These are phyloP conservation scores for Talaromyces sp. DNA, from an alignment of 2,329 filamentous ascomycete species.

Conservation along the genomic window DNA sequence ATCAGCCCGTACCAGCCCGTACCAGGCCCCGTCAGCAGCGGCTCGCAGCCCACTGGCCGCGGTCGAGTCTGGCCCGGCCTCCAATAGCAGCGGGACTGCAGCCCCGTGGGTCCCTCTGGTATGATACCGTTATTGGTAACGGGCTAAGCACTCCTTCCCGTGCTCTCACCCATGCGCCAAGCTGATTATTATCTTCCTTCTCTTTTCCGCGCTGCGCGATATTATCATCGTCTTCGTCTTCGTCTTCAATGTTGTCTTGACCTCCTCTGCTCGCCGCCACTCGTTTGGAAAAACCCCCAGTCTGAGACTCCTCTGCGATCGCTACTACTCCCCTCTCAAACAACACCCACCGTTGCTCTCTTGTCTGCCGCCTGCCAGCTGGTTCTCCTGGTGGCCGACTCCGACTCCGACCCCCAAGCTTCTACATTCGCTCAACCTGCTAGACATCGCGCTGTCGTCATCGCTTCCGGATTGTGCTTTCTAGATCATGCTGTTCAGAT, in stretches of 20 bases:
- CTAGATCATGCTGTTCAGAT: constrained; percentile 26
- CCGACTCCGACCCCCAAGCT: background rate
- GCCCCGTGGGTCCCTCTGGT: background rate
- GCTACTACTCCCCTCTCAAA: background rate
- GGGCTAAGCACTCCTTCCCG: background rate
- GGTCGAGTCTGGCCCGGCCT: background rate
- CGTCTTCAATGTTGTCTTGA: background rate
- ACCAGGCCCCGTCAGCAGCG: background rate
- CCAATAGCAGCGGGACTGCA: background rate
- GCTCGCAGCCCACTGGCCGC: background rate
- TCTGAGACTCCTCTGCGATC: background rate
- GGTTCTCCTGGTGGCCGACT: background rate
- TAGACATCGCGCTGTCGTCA: background rate
- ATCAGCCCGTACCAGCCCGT: background rate
- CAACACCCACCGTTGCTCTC: background rate
- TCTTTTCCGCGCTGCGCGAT: background rate
- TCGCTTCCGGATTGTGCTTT: background rate
- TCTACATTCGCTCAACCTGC: background rate
- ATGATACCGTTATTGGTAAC: background rate
- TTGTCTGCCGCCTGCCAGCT: background rate
- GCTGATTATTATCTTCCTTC: background rate
- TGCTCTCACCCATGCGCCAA: background rate
- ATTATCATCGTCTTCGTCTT: background rate
- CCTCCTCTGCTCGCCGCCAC: background rate
- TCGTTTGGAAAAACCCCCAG: background rate